Base-by-base conservation (phyloP, 2,329 filamentous ascomycete genomes). In the Scleromitrula shiraiana region DNA sequence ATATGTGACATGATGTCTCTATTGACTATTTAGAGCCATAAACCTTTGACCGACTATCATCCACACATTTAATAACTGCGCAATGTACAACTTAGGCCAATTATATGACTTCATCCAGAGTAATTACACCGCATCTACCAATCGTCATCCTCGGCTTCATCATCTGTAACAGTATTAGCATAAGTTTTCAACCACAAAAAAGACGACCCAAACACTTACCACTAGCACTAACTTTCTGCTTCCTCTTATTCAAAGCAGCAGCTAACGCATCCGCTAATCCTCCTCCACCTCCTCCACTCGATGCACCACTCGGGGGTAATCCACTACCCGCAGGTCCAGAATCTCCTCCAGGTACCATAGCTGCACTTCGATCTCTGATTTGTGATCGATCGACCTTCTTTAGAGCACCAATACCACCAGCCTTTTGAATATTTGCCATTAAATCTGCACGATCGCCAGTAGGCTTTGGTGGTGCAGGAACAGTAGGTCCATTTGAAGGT, bases 201-300 rank as follows among this genome's bases (percentile, higher is more conserved):
- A 50, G n/a, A 37, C 23, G 10, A 20, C 15, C 30, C 10, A 12
- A 10, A 23, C 14, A 83, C 87, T 80, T 80, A 96, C 91, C 91
- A 74, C 88, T 95, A 65, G 87, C 84, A 69, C 87, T 88, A 65
- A 96, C 91, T 74, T 95, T 95, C 67, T 88, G 81, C 73, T 96
- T 96, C 66, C 91, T 77, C 70, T 87, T 85, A 62, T 83, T 80
- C 59, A 90, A 68, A 49, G 84, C 85, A 51, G 80, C 83, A 51
- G 87, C 87, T 58, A 95, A 70, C 40, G 88, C 90, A 69, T 85
- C 88, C 19, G 88, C 88, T 76, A 96, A 79, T 29, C 80, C 82
- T 48, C 81, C 69, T 49, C 80, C 69, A 9, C 78, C 76, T 15
- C 72, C 75, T 36, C 75, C 75, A 41, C 70, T 65, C 41, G 72